Evolutionary conservation across 2,329 filamentous ascomycete genomes (phyloP), one percentile per base, ranked within the genome.

Genomic region (Orbilia oligospora): DNA sequence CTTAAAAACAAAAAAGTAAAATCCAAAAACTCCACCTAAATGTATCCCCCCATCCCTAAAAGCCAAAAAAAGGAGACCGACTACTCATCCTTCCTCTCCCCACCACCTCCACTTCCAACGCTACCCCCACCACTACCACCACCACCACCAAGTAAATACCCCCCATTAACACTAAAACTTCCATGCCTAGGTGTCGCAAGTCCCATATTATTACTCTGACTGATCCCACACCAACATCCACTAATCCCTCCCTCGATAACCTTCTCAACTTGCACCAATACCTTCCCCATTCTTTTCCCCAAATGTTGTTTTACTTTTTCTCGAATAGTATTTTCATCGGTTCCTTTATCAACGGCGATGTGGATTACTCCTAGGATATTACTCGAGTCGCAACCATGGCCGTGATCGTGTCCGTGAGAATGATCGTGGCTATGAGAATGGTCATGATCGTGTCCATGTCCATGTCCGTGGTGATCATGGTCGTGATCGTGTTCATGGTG

Each of bases 151-250:
- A 65, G 14, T 53, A 27, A 22, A 22, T 58, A 38, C n/a, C 30
- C 56, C 22, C 61, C 56, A 27, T 61, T 71, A 6, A 77, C 58
- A 27, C 67, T 77, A 56, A 78, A 78, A 44, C 75, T 78, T 1
- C 68, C 63, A 9, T 20, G n/a, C 24, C 68, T 61, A 3, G 75
- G 75, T 5, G 75, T 72, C 16, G 68, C 48, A 14, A 71, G 53
- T 3, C 68, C 75, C 53, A 69, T 71, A 5, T 36, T 77, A 44
- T 69, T 71, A 27, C 38, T 49, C 3, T 30, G 53, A 36, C 68
- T 72, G 22, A 78, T 63, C 12, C 75, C 75, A 22, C 75, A 78
- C 75, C 75, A 78, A 33, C 75, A 78, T 30, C 67, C 67, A 53
- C 49, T 55, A 1, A 10, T 10, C 0, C 64, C 61, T 1, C 58